phyloP scores from a whole-genome alignment of 2,329 filamentous ascomycete genomes.

The Hymenoscyphus albidus region DNA sequence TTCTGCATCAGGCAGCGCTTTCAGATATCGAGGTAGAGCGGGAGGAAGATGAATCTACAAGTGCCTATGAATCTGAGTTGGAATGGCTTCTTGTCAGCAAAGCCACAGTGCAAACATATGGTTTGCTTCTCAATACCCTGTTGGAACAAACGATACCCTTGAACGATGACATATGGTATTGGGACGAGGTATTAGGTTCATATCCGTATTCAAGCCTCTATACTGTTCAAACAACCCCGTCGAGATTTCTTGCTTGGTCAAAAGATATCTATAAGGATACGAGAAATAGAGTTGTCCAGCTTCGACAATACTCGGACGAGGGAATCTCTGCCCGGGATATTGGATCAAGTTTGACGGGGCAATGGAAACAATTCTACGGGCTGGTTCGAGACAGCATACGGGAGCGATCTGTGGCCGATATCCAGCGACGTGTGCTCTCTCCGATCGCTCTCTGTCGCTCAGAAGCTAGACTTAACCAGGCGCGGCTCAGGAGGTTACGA shows the following conservation, averaged over 20 bases:
- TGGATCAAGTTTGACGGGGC: conserved; percentile 41
- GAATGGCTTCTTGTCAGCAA: conserved; percentile 92
- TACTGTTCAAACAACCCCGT: conserved; percentile 78
- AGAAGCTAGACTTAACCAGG: conserved; percentile 72
- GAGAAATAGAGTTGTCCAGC: conserved; percentile 28
- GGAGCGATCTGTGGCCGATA: conserved; percentile 66
- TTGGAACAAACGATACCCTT: conserved; percentile 80
- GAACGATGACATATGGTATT: conserved; percentile 89
- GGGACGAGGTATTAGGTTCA: conserved; percentile 82
- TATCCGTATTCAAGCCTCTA: conserved; percentile 77
- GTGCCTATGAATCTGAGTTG: conserved; percentile 68
- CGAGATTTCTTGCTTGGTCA: conserved; percentile 68
- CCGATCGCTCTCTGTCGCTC: conserved; percentile 72
- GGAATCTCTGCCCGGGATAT: conserved; percentile 26
- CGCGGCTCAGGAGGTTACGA: conserved; percentile 65
- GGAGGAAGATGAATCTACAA: conserved; percentile 36
- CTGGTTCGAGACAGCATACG: conserved; percentile 73
- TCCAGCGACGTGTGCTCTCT: conserved; percentile 69
- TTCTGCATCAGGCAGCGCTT: conserved; percentile 62
- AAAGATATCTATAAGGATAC: conserved; percentile 64
- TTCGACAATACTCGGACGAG: conserved; percentile 30
- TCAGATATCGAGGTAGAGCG: conserved; percentile 40
- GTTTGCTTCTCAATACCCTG: conserved; percentile 70
- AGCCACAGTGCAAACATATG: conserved; percentile 86
- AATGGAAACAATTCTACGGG: conserved; percentile 71